phyloP scores from a whole-genome alignment of 2,329 filamentous ascomycete genomes.

The Aspergillus novoparasiticus region DNA sequence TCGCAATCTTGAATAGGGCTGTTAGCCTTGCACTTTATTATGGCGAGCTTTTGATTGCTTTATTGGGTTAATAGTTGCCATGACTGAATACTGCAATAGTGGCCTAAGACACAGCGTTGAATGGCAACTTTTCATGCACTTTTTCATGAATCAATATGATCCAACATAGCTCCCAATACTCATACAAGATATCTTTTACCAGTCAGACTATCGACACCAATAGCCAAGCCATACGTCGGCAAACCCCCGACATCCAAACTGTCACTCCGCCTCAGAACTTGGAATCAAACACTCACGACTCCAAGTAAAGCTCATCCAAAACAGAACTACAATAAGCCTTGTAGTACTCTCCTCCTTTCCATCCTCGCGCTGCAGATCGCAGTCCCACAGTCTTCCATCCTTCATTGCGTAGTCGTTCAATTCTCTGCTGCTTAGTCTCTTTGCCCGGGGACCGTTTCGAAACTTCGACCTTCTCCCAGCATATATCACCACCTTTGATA shows the following conservation, averaged over 20 bases:
- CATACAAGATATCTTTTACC: too few relatives aligned
- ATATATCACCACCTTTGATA: slow-evolving; percentile 17
- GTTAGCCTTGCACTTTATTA: too few relatives aligned
- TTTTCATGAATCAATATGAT: too few relatives aligned
- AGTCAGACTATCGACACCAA: background rate
- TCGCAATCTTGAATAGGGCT: too few relatives aligned
- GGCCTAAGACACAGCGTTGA: too few relatives aligned
- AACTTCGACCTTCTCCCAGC: background rate
- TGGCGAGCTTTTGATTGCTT: too few relatives aligned
- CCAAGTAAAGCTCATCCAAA: slow-evolving; percentile 39
- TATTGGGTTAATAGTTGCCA: too few relatives aligned
- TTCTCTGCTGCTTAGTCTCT: slow-evolving; percentile 39
- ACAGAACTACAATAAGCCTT: slow-evolving; percentile 38
- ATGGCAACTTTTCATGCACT: too few relatives aligned
- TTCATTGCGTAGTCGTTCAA: slow-evolving; percentile 35
- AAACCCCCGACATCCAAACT: background rate
- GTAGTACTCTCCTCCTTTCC: slow-evolving; percentile 44
- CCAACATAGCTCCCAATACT: too few relatives aligned
- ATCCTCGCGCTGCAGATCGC: slow-evolving; percentile 31
- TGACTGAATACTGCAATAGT: too few relatives aligned
- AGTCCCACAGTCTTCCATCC: slow-evolving; percentile 44
- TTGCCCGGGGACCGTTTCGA: slow-evolving; percentile 6
- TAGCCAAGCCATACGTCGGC: background rate
- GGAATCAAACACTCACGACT: background rate
- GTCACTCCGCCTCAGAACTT: background rate